phyloP scores from a whole-genome alignment of 2,329 filamentous ascomycete species.

The Phoma sp. region DNA sequence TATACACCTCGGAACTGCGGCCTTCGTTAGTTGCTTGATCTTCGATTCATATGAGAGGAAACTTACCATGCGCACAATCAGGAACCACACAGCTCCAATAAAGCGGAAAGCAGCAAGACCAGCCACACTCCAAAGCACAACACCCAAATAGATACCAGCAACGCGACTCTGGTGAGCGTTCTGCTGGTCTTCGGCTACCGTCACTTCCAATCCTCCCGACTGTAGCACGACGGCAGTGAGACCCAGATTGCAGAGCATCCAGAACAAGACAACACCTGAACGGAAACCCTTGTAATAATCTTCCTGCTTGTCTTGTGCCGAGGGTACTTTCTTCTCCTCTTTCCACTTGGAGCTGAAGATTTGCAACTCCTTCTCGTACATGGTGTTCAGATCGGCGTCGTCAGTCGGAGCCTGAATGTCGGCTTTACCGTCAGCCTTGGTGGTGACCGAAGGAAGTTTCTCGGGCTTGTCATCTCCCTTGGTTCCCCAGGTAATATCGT shows the following conservation, averaged over 20 bases:
- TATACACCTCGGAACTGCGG: slow-evolving; percentile 59
- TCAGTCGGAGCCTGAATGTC: slow-evolving; percentile 86
- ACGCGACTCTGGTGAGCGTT: slow-evolving; percentile 59
- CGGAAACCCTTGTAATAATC: slow-evolving; percentile 98
- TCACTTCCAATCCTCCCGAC: slow-evolving; percentile 75
- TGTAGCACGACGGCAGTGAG: slow-evolving; percentile 86
- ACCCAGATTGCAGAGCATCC: slow-evolving; percentile 96
- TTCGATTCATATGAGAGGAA: not conserved
- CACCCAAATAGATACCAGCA: slow-evolving; percentile 81
- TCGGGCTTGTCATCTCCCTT: slow-evolving; percentile 97
- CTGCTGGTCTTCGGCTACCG: slow-evolving; percentile 48
- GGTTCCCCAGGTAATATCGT: slow-evolving; percentile 97
- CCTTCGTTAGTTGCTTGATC: slow-evolving; percentile 32
- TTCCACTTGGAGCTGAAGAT: slow-evolving; percentile 77
- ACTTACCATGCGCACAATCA: slow-evolving; percentile 63
- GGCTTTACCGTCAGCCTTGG: slow-evolving; percentile 94
- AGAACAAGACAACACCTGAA: slow-evolving; percentile 86
- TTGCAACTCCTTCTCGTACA: slow-evolving; percentile 85
- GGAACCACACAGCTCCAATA: slow-evolving; percentile 86
- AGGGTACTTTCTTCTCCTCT: slow-evolving; percentile 69
- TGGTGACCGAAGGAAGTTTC: slow-evolving; percentile 83
- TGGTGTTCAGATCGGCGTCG: slow-evolving; percentile 91
- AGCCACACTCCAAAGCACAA: slow-evolving; percentile 89
- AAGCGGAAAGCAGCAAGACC: slow-evolving; percentile 86
- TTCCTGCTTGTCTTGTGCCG: slow-evolving; percentile 80